Evolutionary conservation across 139 green algal species (phyloP), one percentile per base, ranked within the genome.

Genomic region (Pseudopediastrum boryanum): DNA sequence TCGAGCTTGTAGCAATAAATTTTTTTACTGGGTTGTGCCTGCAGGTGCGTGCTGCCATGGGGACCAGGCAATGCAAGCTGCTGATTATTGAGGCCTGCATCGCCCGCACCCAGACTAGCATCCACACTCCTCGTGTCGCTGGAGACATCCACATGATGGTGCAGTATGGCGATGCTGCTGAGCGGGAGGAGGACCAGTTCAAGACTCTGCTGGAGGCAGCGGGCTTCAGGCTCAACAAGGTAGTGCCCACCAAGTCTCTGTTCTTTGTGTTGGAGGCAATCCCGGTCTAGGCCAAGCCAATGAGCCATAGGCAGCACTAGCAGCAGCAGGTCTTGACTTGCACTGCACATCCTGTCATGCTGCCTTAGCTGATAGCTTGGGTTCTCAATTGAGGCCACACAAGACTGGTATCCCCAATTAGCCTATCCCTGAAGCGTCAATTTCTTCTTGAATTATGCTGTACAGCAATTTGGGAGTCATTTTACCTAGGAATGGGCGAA

Each of bases 211-310:
- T 82, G 75, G 27, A 16, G 48, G 75, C 65, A 1, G 48, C 75
- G 38, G 75, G 75, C n/a, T 82, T 82, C 64, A 61, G 41, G 75
- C 36, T 82, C n/a, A 19, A 64, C 16, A 42, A 43, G 35, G 16
- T 82, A 31, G 10, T 82, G 38, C 75, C 75, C 51, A 82, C 75
- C 10, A 82, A 75, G 64, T 58, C 50, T 8, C 27, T 82, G 5
- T 82, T 82, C 75, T 76, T 82, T 36, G 75, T 82, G 36, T 27
- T 82, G 50, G 75, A 82, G 52, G 75, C 75, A 6, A 35, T 42
- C 27, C 75, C 75, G 23, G 38, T 76, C 51, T 82, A n/a, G n/a
- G n/a, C n/a, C n/a, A n/a, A n/a, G n/a, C n/a, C n/a, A n/a, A n/a
- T 16, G 48, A 58, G 48, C n/a, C n/a, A n/a, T n/a, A n/a, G n/a